Base-by-base conservation (phyloP, 2,329 filamentous ascomycete species). In the Thielaviopsis populi region DNA sequence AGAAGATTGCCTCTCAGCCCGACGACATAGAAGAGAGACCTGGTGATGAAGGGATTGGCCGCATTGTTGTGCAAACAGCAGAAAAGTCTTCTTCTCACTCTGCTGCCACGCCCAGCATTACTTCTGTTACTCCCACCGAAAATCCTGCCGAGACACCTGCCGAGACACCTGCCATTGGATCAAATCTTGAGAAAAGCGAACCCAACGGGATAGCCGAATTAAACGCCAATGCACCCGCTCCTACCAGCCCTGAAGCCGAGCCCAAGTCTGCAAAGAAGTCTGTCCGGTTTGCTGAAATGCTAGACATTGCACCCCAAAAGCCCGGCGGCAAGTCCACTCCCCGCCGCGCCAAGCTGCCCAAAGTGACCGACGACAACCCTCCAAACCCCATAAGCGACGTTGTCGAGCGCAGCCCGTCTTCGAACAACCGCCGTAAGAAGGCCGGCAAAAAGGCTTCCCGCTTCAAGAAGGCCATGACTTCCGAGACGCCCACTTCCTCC, bases 201-300 rank as follows among this genome's bases (percentile, higher is more conserved):
- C 48, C 64, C 42, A 63, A 65, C 8, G 67, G 68, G 2, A 41
- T 46, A 10, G 67, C 69, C 15, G 46, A 73, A 19, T 11, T 27
- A 19, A 33, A 11, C 3, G 15, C 15, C 11, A 67, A 27, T 60
- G 66, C 30, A 66, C 43, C 43, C 50, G 27, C 46, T 15, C 22
- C 61, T 30, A 13, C 30, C 56, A 43, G 67, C 6, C 50, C 65
- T 37, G 68, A 69, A 11, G 24, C 37, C 19, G 46, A 61, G 63
- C 15, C 37, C 46, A 41, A 67, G 6, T 59, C 65, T 24, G 68
- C 68, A 17, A 81, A 80, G 71, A 95, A 94, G 75, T 85, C 82
- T 17, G 91, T 96, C 30, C 83, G 86, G n/a, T 96, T 96, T 73
- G 86, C 90, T 1, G 76, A 85, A 41, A 78, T 79, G 5, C 76